These are phyloP conservation scores for Cetradonia linearis DNA, from an alignment of 495 filamentous ascomycete genomes.

Conservation along the genomic window DNA sequence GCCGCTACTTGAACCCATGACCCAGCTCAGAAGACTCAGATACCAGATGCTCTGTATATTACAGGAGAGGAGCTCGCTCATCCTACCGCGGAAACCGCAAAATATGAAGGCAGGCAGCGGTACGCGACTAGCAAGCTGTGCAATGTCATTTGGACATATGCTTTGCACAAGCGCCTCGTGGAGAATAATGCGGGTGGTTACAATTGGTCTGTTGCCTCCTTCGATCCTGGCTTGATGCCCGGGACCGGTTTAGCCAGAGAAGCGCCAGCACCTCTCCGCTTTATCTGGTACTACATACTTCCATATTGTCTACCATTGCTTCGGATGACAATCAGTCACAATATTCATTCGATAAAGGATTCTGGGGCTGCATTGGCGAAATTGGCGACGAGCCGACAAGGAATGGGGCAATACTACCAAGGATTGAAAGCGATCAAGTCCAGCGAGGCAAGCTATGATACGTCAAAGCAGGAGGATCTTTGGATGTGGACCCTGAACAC, in stretches of 20 bases:
- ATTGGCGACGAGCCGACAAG: slow-evolving; percentile 27
- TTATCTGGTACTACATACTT: slow-evolving; percentile 30
- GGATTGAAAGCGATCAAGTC: slow-evolving; percentile 30
- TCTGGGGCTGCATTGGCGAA: slow-evolving; percentile 32
- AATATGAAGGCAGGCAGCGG: slow-evolving; percentile 25
- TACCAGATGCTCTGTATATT: slow-evolving; percentile 28
- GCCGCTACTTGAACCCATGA: slow-evolving; percentile 31
- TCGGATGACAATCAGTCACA: slow-evolving; percentile 24
- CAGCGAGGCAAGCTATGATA: slow-evolving; percentile 33
- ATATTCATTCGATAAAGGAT: slow-evolving; percentile 33
- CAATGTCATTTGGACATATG: slow-evolving; percentile 35
- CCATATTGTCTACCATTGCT: slow-evolving; percentile 32
- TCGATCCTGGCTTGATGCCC: slow-evolving; percentile 41
- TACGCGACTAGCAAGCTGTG: slow-evolving; percentile 27
- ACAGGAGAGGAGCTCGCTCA: slow-evolving; percentile 30
- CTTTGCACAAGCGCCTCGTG: slow-evolving; percentile 30
- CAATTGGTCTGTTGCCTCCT: slow-evolving; percentile 31
- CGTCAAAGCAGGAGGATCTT: slow-evolving; percentile 37
- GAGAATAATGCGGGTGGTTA: slow-evolving; percentile 19
- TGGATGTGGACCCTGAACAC: slow-evolving; percentile 41
- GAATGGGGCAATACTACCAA: slow-evolving; percentile 33
- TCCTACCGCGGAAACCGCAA: slow-evolving; percentile 22
- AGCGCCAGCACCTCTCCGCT: slow-evolving; percentile 9
- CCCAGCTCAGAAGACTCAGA: slow-evolving; percentile 27
- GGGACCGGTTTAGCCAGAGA: slow-evolving; percentile 36